Percentiles rank a stretch among this genome's conserved stretches.
Evolutionary conservation across 1,284 basidiomycete species (phyloP).

Genomic region (Anthracocystis walkeri): DNA sequence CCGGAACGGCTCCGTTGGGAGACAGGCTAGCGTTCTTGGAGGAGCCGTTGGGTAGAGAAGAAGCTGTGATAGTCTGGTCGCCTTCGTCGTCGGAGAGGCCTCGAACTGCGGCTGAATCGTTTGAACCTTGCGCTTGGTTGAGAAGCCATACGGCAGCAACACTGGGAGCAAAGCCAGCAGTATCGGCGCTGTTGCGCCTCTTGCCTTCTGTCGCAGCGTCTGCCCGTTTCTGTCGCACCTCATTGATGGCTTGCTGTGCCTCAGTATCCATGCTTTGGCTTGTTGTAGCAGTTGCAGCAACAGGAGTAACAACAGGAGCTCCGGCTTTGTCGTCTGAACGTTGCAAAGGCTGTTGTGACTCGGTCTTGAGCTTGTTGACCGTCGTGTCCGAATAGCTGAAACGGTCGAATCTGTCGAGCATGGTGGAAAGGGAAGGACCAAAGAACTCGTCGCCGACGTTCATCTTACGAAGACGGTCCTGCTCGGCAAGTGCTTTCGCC

Average conservation of each 20-base stretch:
- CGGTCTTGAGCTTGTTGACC: constrained; percentile 33
- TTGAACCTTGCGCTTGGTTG: constrained; percentile 29
- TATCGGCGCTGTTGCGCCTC: constrained; percentile 45
- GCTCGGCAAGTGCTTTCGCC: constrained; percentile 54
- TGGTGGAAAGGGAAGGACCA: constrained; percentile 48
- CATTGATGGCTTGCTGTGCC: constrained; percentile 53
- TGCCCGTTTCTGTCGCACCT: constrained; percentile 54
- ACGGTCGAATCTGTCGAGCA: constrained; percentile 58
- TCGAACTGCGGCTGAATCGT: constrained; percentile 9
- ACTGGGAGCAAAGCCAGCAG: constrained; percentile 55
- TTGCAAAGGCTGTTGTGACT: constrained; percentile 4
- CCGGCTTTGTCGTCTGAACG: neutral
- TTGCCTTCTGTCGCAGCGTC: constrained; percentile 28
- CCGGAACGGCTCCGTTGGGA: constrained; percentile 1
- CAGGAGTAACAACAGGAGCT: neutral
- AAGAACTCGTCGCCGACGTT: constrained; percentile 67
- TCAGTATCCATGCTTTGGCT: constrained; percentile 9
- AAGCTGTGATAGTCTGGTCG: constrained; percentile 18
- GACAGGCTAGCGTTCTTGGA: neutral
- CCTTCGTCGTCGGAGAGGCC: constrained; percentile 13
- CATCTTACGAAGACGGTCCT: constrained; percentile 61
- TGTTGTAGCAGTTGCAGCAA: neutral
- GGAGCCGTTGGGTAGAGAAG: neutral
- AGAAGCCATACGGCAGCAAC: constrained; percentile 63
- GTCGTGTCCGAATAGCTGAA: constrained; percentile 46